Base-by-base conservation (phyloP, 148 eudicot genomes). In the Camellia japonica region DNA sequence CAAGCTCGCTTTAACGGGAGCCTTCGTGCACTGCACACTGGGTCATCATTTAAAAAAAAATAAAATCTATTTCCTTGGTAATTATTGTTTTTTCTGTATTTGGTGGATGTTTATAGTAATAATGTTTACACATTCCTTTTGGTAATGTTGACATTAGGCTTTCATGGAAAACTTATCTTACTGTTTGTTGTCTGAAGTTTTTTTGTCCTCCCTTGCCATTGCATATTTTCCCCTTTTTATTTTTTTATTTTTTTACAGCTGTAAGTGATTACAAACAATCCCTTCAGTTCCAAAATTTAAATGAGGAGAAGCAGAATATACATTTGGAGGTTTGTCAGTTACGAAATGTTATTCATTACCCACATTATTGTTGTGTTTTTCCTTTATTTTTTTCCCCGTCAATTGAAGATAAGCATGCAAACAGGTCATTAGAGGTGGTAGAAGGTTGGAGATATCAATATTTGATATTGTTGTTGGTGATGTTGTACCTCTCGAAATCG, bases 381-480 rank as follows among this genome's bases (percentile, higher is more conserved):
- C 7, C 60, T 52, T 9, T 10, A 41, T 23, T 72, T 7, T 38
- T 23, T 55, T 63, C 42, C 23, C 43, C 30, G 77, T 46, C 66
- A 4, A 44, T 71, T 80, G 64, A 73, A 19, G 41, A 9, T 79
- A 46, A 60, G 23, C 73, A 42, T 55, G 60, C 46, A 43, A 72
- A 41, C 89, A 95, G 98, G 94, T 93, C 79, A 82, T 90, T 74
- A 87, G 98, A 85, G 93, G 93, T 69, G 98, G 98, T 58, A 86
- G 99, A 85, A 89, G 99, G 84, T 68, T 84, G 42, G 86, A 83
- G 82, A 80, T 91, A 68, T 96, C 98, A 66, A 96, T 96, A 81
- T 96, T 89, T 90, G 99, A 93, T 64, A 78, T 96, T 69, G 98
- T 93, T 82, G 99, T 93, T 80, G 98, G 99, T 46, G 98, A 96